These are phyloP conservation scores for Phaeolepiota aurea DNA, from an alignment of 768 basidiomycete species.

Conservation along the genomic window DNA sequence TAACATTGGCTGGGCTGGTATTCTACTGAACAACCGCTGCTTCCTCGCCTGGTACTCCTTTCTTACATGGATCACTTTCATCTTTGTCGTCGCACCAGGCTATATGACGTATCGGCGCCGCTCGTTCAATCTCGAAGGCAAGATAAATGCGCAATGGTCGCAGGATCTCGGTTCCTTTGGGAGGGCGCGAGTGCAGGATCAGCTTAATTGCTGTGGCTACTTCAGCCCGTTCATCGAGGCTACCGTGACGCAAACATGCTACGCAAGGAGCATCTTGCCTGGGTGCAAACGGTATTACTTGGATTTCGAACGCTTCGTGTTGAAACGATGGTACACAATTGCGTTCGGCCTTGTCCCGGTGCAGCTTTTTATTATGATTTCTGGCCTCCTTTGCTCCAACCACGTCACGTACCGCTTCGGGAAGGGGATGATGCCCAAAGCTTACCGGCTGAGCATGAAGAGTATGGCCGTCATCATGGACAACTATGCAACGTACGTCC, in stretches of 20 bases:
- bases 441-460: constrained; percentile 61
- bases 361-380: constrained; percentile 56
- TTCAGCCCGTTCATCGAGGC: constrained; percentile 77
- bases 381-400: constrained; percentile 63
- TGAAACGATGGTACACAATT: constrained; percentile 55
- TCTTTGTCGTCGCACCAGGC: constrained; percentile 64
- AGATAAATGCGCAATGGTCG: constrained; percentile 57
- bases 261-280: constrained; percentile 57
- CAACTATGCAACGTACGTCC: constrained; percentile 61
- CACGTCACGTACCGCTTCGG: constrained; percentile 84
- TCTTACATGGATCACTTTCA: constrained; percentile 69
- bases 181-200: constrained; percentile 61
- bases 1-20: constrained; percentile 72
- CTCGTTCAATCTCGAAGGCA: constrained; percentile 62
- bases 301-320: constrained; percentile 41
- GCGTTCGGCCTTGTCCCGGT: constrained; percentile 61
- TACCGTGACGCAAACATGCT: constrained; percentile 64
- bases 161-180: constrained; percentile 41
- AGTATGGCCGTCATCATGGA: constrained; percentile 82
- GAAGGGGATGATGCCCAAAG: constrained; percentile 84
- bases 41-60: constrained; percentile 79
- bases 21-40: constrained; percentile 78
- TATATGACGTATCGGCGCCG: constrained; percentile 71
- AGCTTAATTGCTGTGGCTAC: constrained; percentile 74
- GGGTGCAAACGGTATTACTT: constrained; percentile 69